Conservation (phyloP, 495 filamentous ascomycete species). For the Podospora comata region DNA sequence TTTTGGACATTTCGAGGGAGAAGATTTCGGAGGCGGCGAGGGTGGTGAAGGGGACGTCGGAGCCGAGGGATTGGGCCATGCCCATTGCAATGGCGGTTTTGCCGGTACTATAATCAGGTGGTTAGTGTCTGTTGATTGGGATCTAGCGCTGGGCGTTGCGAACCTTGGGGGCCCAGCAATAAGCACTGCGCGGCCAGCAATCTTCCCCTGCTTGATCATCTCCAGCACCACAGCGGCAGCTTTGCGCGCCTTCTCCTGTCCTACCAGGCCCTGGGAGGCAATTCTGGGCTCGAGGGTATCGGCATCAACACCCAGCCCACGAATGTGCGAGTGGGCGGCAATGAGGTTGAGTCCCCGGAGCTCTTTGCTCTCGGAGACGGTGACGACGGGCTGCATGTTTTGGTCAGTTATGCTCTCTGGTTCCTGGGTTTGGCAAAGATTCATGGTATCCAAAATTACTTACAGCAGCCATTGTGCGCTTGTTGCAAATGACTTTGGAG, state of each 20-base stretch:
- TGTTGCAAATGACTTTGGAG: slow-evolving; percentile 7
- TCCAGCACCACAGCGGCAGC: slow-evolving; percentile 92
- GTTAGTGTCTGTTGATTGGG: slow-evolving; percentile 12
- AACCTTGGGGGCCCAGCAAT: slow-evolving; percentile 90
- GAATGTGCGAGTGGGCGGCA: slow-evolving; percentile 96
- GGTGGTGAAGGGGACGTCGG: slow-evolving; percentile 95
- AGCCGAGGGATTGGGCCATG: slow-evolving; percentile 91
- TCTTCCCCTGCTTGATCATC: slow-evolving; percentile 98
- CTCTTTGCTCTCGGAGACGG: slow-evolving; percentile 90
- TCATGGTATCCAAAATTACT: slow-evolving; percentile 14
- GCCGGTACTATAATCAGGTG: slow-evolving; percentile 60
- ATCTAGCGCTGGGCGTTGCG: slow-evolving; percentile 3
- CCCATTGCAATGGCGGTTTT: slow-evolving; percentile 99
- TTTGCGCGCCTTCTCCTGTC: slow-evolving; percentile 93
- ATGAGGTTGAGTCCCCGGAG: slow-evolving; percentile 93
- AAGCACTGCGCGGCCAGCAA: slow-evolving; percentile 90
- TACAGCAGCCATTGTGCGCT: slow-evolving; percentile 39
- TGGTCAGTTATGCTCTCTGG: slow-evolving; percentile 5
- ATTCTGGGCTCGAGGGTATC: slow-evolving; percentile 84
- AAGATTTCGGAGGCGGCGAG: slow-evolving; percentile 95
- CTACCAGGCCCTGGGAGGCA: slow-evolving; percentile 93
- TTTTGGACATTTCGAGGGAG: slow-evolving; percentile 98
- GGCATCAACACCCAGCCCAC: slow-evolving; percentile 87
- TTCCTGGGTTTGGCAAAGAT: neutral
- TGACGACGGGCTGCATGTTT: slow-evolving; percentile 70